Conservation (phyloP, 805 yeast genomes). For the Candida chauliodis region DNA sequence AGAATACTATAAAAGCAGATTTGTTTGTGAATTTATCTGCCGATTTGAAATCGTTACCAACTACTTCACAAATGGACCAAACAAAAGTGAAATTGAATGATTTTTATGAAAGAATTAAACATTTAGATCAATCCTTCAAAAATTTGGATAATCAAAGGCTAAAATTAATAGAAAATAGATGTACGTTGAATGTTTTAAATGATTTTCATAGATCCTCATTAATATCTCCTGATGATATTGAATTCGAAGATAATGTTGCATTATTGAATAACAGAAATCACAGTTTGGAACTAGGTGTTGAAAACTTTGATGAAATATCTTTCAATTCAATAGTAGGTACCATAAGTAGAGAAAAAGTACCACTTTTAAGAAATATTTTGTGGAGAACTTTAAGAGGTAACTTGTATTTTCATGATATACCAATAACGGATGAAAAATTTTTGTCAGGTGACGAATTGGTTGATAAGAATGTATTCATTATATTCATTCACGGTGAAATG, state of each 20-base stretch:
- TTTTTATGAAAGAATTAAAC: constrained; percentile 30
- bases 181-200: constrained; percentile 28
- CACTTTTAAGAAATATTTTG: constrained; percentile 34
- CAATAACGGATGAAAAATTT: constrained; percentile 22
- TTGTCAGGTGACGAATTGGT: constrained; percentile 15
- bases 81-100: constrained; percentile 21
- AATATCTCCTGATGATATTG: constrained; percentile 6
- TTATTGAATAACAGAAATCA: constrained; percentile 23
- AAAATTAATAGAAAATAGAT: constrained; percentile 31
- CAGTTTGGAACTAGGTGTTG: constrained; percentile 21
- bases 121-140: constrained; percentile 33
- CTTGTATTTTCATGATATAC: constrained; percentile 37
- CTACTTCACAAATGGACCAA: constrained; percentile 33
- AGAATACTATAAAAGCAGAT: constrained; percentile 22
- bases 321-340: constrained; percentile 36
- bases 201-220: constrained; percentile 29
- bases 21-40: constrained; percentile 30
- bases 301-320: constrained; percentile 19
- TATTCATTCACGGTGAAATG: constrained; percentile 39
- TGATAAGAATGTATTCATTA: constrained; percentile 34
- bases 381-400: constrained; percentile 45
- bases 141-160: constrained; percentile 22
- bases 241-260: constrained; percentile 24
- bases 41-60: constrained; percentile 53
- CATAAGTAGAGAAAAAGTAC: constrained; percentile 32